phyloP scores from a whole-genome alignment of 2,329 filamentous ascomycete species.

The Phaeophleospora eucalypticola region DNA sequence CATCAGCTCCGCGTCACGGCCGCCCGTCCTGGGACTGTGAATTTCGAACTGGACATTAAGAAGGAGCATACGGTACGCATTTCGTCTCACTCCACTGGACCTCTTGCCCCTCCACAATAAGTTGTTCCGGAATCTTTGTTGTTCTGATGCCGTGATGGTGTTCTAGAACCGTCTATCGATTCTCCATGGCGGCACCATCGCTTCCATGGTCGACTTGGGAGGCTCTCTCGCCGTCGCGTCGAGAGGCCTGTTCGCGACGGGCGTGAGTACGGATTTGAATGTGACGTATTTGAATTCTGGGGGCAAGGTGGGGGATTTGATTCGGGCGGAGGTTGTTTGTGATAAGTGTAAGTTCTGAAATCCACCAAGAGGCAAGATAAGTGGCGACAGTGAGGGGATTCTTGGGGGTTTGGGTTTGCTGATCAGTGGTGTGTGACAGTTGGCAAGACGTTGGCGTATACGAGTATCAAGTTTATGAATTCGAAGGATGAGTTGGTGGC shows the following conservation, averaged over 20 bases:
- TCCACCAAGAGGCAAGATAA: too few species aligned
- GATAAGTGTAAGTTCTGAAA: constrained; percentile 53
- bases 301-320: constrained; percentile 56
- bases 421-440: constrained; percentile 41
- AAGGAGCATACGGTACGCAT: constrained; percentile 68
- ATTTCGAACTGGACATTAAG: constrained; percentile 71
- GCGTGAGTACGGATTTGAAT: constrained; percentile 63
- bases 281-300: constrained; percentile 63
- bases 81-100: neutral
- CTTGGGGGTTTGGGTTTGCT: neutral
- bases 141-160: too few species aligned
- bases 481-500: constrained; percentile 57
- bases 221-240: constrained; percentile 64
- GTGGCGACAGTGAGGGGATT: neutral
- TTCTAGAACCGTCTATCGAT: constrained; percentile 70
- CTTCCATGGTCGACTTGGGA: constrained; percentile 67
- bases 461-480: constrained; percentile 59
- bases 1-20: constrained; percentile 62
- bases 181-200: constrained; percentile 74
- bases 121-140: neutral
- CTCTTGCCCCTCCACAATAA: neutral
- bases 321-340: constrained; percentile 54
- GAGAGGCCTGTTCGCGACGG: constrained; percentile 60
- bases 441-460: constrained; percentile 63
- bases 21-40: constrained; percentile 62